phyloP scores from a whole-genome alignment of 208 protist genomes.

The Leishmania guyanensis region DNA sequence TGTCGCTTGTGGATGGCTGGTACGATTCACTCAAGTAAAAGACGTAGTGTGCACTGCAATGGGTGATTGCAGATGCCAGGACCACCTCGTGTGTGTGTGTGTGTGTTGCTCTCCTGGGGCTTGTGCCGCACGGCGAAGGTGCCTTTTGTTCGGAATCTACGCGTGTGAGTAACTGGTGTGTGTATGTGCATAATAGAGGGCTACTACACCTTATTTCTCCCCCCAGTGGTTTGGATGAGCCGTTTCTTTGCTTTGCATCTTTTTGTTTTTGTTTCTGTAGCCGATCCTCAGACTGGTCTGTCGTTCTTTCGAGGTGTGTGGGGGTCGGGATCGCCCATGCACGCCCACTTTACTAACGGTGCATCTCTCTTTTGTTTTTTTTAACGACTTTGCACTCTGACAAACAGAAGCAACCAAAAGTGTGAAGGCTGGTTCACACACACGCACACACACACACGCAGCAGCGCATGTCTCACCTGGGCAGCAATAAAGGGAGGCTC shows the following conservation, averaged over 20 bases:
- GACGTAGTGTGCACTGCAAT: not conserved
- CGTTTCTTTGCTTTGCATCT: no score
- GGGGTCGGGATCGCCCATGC: no score
- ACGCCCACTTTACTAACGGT: not conserved
- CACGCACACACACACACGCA: no score
- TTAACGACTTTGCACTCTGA: not conserved
- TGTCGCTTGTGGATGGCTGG: not conserved
- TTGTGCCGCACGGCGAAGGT: no score
- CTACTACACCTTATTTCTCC: no score
- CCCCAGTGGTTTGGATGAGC: no score
- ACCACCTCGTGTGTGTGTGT: not conserved
- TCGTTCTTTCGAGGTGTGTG: no score
- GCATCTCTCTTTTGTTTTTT: slow-evolving; percentile 5
- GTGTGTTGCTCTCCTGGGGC: not conserved
- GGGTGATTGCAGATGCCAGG: not conserved
- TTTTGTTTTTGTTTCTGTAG: no score
- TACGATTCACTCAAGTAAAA: not conserved
- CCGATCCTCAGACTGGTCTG: no score
- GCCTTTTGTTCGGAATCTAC: no score
- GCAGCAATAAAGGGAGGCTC: not conserved
- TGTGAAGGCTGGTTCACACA: not conserved
- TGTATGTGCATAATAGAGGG: no score
- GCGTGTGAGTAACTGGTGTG: no score
- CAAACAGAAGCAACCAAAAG: not conserved
- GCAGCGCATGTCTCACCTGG: not conserved